These are phyloP conservation scores for Schwanniomyces sp. DNA, from an alignment of 805 yeast genomes.

Conservation along the genomic window DNA sequence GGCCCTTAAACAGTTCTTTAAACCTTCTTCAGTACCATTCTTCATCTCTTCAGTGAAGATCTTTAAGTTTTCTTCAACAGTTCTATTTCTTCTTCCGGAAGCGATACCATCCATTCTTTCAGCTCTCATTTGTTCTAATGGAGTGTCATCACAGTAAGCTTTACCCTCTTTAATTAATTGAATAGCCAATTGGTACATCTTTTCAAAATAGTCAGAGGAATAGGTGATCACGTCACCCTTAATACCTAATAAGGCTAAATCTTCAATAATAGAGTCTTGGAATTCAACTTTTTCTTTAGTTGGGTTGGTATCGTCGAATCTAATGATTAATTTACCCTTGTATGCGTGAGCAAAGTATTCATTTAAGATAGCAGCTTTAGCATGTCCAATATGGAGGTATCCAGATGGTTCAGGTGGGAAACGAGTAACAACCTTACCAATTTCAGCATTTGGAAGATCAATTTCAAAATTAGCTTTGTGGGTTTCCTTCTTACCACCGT, in stretches of 20 bases:
- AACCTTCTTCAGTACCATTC: slow-evolving; percentile 89
- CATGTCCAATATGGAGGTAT: slow-evolving; percentile 98
- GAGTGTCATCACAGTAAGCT: slow-evolving; percentile 97
- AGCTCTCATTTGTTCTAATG: slow-evolving; percentile 93
- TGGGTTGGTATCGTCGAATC: slow-evolving; percentile 99
- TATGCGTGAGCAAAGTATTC: slow-evolving; percentile 95
- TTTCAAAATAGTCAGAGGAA: slow-evolving; percentile 91
- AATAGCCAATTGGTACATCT: slow-evolving; percentile 85
- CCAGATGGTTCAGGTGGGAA: slow-evolving; percentile 99
- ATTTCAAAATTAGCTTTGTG: slow-evolving; percentile 96
- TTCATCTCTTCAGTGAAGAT: slow-evolving; percentile 91
- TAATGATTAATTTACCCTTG: slow-evolving; percentile 93
- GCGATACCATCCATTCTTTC: slow-evolving; percentile 98
- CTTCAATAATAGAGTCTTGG: slow-evolving; percentile 92
- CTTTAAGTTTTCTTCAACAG: slow-evolving; percentile 87
- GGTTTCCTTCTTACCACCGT: slow-evolving; percentile 72
- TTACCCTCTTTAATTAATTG: slow-evolving; percentile 91
- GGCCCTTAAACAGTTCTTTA: slow-evolving; percentile 92
- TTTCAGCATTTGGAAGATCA: slow-evolving; percentile 84
- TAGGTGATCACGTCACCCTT: slow-evolving; percentile 86
- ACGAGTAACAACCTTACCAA: slow-evolving; percentile 96
- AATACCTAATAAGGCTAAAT: slow-evolving; percentile 84
- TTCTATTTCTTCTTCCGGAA: slow-evolving; percentile 86
- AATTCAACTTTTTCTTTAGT: slow-evolving; percentile 94
- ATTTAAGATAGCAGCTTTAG: slow-evolving; percentile 95